Evolutionary conservation across 23 red algal genomes (phyloP).

Genomic region (Cyanidiococcus yangmingshanensis): DNA sequence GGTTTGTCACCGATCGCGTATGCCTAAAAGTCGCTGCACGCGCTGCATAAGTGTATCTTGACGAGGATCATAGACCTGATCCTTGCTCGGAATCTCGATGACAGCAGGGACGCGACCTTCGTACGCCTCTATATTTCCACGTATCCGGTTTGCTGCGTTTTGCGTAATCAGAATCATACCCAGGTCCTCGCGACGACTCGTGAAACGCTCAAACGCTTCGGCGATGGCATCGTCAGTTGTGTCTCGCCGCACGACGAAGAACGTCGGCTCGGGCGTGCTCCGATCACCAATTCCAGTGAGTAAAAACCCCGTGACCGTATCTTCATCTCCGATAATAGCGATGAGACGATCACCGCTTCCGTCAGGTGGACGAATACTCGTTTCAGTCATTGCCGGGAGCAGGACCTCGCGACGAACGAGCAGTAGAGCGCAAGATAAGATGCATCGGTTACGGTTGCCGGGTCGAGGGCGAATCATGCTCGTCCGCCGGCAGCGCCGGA

Average conservation of each 20-base stretch:
- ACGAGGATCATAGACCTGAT: slow-evolving; percentile 75
- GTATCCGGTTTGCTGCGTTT: slow-evolving; percentile 86
- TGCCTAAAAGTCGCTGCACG: slow-evolving; percentile 80
- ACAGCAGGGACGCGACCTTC: slow-evolving; percentile 63
- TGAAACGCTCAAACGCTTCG: slow-evolving; percentile 81
- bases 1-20: slow-evolving; percentile 2
- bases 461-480: no score
- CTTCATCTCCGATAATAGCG: slow-evolving; percentile 87
- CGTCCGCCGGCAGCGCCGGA: no score
- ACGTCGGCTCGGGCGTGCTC: slow-evolving; percentile 52
- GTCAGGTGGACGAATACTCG: neutral
- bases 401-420: no score
- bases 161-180: slow-evolving; percentile 97
- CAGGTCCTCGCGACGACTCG: slow-evolving; percentile 57
- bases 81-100: slow-evolving; percentile 96
- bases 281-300: slow-evolving; percentile 80
- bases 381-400: neutral
- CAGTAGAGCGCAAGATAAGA: no score
- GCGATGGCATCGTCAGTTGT: slow-evolving; percentile 68
- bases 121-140: slow-evolving; percentile 48
- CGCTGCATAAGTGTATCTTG: slow-evolving; percentile 89
- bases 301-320: slow-evolving; percentile 93
- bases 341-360: slow-evolving; percentile 22
- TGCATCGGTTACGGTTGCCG: no score
- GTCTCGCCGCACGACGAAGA: slow-evolving; percentile 78